Conservation (phyloP, 805 yeast genomes). For the Danielozyma ontarioensis region DNA sequence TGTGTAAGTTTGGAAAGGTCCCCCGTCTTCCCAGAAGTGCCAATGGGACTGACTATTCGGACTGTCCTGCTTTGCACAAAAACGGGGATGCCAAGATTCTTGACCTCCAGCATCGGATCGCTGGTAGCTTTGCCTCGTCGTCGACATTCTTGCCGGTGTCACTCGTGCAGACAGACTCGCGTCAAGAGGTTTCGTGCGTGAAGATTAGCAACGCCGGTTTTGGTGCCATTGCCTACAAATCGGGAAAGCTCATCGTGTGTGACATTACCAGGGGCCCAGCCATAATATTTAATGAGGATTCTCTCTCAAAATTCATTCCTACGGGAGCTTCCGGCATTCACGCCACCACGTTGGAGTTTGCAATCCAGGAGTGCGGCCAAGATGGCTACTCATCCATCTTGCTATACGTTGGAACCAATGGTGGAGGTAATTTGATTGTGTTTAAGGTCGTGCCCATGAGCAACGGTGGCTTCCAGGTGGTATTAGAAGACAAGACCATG, state of each 20-base stretch:
- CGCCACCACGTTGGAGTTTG: slow-evolving; percentile 65
- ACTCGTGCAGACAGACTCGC: slow-evolving; percentile 30
- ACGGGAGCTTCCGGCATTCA: slow-evolving; percentile 25
- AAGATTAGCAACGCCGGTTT: slow-evolving; percentile 76
- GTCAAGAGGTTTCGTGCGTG: slow-evolving; percentile 50
- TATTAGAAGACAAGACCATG: slow-evolving; percentile 39
- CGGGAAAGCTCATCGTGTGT: slow-evolving; percentile 69
- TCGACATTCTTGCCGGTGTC: slow-evolving; percentile 30
- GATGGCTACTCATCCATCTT: slow-evolving; percentile 71
- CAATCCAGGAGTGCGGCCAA: slow-evolving; percentile 62
- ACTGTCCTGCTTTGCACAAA: slow-evolving; percentile 25
- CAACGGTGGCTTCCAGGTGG: slow-evolving; percentile 56
- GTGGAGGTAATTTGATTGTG: slow-evolving; percentile 61
- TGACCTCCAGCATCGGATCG: slow-evolving; percentile 52
- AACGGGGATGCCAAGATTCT: slow-evolving; percentile 35
- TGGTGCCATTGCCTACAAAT: slow-evolving; percentile 70
- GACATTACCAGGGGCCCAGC: slow-evolving; percentile 77
- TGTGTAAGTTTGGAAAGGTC: slow-evolving; percentile 62
- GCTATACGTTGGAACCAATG: slow-evolving; percentile 69
- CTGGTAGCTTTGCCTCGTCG: slow-evolving; percentile 29
- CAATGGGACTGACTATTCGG: slow-evolving; percentile 17
- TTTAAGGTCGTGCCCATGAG: slow-evolving; percentile 62
- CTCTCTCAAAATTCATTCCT: slow-evolving; percentile 22
- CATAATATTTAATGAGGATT: slow-evolving; percentile 42
- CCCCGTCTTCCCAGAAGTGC: slow-evolving; percentile 4